Conservation (phyloP, 768 basidiomycete genomes). For the Favolaschia claudopus region DNA sequence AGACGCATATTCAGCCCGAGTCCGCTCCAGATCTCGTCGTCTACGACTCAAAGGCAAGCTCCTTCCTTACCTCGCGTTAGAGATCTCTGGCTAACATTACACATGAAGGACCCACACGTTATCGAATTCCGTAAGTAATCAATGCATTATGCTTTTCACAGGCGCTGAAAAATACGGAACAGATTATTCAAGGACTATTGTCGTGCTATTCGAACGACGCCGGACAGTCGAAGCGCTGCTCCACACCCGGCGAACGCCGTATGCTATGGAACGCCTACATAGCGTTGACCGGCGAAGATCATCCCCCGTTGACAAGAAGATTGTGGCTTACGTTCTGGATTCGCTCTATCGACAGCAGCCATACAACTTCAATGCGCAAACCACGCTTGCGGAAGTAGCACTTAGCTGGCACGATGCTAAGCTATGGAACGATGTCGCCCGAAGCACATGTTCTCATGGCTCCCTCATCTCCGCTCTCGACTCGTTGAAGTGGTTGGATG, state of each 20-base stretch:
- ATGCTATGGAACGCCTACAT: slow-evolving; percentile 21
- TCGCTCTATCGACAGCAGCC: slow-evolving; percentile 27
- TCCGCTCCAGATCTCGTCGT: slow-evolving; percentile 28
- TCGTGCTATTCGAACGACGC: slow-evolving; percentile 21
- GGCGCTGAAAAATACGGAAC: background rate
- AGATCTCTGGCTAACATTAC: background rate
- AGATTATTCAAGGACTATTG: slow-evolving; percentile 23
- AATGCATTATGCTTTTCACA: background rate
- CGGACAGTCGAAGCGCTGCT: slow-evolving; percentile 21
- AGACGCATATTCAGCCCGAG: slow-evolving; percentile 8
- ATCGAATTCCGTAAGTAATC: slow-evolving; percentile 27
- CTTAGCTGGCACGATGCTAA: slow-evolving; percentile 23
- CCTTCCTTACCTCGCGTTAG: background rate
- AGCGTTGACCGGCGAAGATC: slow-evolving; percentile 15
- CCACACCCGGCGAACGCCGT: slow-evolving; percentile 22
- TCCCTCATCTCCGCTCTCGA: slow-evolving; percentile 12
- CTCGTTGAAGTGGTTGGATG: slow-evolving; percentile 18
- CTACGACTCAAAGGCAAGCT: slow-evolving; percentile 20
- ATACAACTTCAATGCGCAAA: slow-evolving; percentile 24
- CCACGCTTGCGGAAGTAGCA: slow-evolving; percentile 21
- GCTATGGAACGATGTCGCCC: slow-evolving; percentile 24
- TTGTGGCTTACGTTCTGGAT: slow-evolving; percentile 19
- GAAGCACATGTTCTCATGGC: slow-evolving; percentile 21
- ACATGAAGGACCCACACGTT: slow-evolving; percentile 23
- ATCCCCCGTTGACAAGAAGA: slow-evolving; percentile 22